Evolutionary conservation across 805 yeast species (phyloP).

Genomic region (Limtongia smithiae): DNA sequence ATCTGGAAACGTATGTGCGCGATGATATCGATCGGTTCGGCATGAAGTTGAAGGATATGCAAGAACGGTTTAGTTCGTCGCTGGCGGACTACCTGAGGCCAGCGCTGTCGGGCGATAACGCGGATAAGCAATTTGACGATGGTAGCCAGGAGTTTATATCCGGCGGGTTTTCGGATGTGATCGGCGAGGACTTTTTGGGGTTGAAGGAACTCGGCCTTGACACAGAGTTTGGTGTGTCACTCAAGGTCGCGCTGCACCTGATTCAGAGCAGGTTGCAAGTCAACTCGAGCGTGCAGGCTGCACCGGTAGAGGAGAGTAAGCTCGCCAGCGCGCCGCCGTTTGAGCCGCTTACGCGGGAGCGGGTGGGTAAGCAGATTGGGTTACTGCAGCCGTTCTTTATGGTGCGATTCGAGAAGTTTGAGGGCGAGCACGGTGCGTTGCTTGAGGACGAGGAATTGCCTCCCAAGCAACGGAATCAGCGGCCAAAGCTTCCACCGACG

Average conservation of each 20-base stretch:
- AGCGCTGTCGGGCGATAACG: conserved; percentile 42
- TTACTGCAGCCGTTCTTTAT: conserved; percentile 54
- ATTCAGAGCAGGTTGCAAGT: conserved; percentile 69
- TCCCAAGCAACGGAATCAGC: conserved; percentile 64
- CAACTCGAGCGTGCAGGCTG: conserved; percentile 38
- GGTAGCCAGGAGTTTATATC: conserved; percentile 90
- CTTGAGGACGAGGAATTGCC: conserved; percentile 85
- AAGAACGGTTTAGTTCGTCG: conserved; percentile 61
- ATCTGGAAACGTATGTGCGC: conserved; percentile 65
- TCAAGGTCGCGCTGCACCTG: conserved; percentile 85
- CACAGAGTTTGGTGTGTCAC: conserved; percentile 78
- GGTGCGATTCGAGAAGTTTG: conserved; percentile 32
- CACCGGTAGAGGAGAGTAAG: conserved; percentile 50
- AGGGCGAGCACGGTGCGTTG: conserved; percentile 29
- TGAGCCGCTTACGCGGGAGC: conserved; percentile 50
- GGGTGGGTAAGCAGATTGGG: conserved; percentile 54
- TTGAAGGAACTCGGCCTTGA: conserved; percentile 91
- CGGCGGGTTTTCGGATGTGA: conserved; percentile 89
- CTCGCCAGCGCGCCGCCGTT: conserved; percentile 54
- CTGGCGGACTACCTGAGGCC: conserved; percentile 83
- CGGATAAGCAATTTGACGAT: conserved; percentile 73
- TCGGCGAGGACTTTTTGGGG: conserved; percentile 98
- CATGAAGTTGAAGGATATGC: conserved; percentile 64
- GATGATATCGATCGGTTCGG: conserved; percentile 70
- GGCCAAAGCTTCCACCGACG: conserved; percentile 85